A percentile compares a stretch with the other conserved stretches of the same genome.
Evolutionary conservation across 805 yeast genomes (phyloP).

Genomic region (Peterozyma toletana): DNA sequence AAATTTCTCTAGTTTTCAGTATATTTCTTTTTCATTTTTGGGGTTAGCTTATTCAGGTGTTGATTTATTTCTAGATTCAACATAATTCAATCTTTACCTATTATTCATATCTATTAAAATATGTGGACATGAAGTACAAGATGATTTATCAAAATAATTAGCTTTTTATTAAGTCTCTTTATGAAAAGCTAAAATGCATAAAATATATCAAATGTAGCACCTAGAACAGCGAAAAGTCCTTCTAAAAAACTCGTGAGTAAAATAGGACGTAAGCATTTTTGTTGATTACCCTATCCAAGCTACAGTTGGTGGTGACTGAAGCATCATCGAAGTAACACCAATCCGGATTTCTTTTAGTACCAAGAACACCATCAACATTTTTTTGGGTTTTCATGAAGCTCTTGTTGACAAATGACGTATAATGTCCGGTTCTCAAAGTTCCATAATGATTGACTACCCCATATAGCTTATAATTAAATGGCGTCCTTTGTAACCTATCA

Average conservation of each 20-base stretch:
- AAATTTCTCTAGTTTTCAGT: not conserved
- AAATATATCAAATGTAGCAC: not conserved
- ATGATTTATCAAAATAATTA: no score
- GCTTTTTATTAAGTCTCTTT: no score
- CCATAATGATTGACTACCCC: constrained; percentile 87
- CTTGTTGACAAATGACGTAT: constrained; percentile 62
- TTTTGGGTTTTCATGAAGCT: not conserved
- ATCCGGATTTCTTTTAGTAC: no score
- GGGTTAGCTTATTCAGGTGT: not conserved
- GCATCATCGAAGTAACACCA: constrained; percentile 88
- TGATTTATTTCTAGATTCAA: not conserved
- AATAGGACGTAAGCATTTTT: constrained; percentile 80
- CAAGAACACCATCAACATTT: constrained; percentile 23
- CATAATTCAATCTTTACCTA: no score
- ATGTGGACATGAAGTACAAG: no score
- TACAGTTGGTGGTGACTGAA: constrained; percentile 46
- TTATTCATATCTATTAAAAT: no score
- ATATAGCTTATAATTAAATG: constrained; percentile 68
- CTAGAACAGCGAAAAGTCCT: not conserved
- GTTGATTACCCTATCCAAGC: constrained; percentile 49
- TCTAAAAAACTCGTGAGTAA: constrained; percentile 39
- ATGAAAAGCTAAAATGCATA: no score
- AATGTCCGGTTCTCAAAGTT: constrained; percentile 79
- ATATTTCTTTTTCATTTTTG: not conserved
- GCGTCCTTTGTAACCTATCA: constrained; percentile 65